phyloP scores from a whole-genome alignment of 2,329 filamentous ascomycete genomes.

The Cladosporium phlei region DNA sequence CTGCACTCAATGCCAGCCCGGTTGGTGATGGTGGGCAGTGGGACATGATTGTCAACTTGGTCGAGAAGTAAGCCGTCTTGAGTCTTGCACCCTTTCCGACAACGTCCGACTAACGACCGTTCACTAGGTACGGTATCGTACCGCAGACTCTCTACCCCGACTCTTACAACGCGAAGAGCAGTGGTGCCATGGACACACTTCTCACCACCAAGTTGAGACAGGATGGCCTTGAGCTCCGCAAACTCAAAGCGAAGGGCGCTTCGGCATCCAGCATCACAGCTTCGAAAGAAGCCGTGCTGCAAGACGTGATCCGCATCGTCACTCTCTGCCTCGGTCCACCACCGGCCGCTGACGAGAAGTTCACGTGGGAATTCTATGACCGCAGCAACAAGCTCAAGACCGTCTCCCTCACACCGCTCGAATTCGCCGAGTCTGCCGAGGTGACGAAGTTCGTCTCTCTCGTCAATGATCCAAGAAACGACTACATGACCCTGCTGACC shows the following conservation, averaged over 20 bases:
- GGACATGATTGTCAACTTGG: constrained; percentile 84
- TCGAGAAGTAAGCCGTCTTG: constrained; percentile 70
- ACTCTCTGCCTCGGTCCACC: constrained; percentile 78
- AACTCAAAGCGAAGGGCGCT: constrained; percentile 42
- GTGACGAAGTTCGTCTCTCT: constrained; percentile 72
- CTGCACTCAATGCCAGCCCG: constrained; percentile 62
- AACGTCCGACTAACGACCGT: background rate
- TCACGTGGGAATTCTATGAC: constrained; percentile 77
- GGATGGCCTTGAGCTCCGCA: constrained; percentile 68
- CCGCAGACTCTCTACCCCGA: constrained; percentile 79
- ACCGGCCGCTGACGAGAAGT: constrained; percentile 62
- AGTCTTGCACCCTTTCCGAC: too few relatives aligned
- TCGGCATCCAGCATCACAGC: constrained; percentile 37
- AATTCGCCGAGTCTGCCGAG: constrained; percentile 64
- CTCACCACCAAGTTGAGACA: constrained; percentile 85
- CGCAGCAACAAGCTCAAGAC: constrained; percentile 59
- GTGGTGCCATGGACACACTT: constrained; percentile 63
- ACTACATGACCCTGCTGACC: constrained; percentile 65
- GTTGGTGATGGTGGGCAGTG: constrained; percentile 82
- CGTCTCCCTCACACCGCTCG: constrained; percentile 61
- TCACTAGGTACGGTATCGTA: constrained; percentile 77
- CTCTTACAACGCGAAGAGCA: constrained; percentile 70
- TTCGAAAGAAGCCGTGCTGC: constrained; percentile 69
- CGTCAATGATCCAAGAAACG: constrained; percentile 79
- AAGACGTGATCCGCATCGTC: constrained; percentile 74